Conservation (phyloP, 2,329 filamentous ascomycete species). For the Apiospora pterosperma region DNA sequence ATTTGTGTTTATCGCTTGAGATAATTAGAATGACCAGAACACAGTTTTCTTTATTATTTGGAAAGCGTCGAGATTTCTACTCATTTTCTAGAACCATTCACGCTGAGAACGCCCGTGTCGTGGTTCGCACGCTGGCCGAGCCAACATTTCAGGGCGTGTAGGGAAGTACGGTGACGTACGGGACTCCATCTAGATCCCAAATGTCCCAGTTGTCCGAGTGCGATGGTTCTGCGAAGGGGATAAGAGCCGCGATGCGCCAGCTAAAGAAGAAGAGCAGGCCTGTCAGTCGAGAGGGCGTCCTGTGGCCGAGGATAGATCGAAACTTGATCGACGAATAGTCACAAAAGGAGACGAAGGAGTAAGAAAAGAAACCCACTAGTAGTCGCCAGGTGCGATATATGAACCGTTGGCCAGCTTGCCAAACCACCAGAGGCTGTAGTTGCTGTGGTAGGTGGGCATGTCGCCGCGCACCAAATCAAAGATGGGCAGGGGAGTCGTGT, state of each 20-base stretch:
- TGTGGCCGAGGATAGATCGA: too few species aligned
- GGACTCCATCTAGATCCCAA: not conserved
- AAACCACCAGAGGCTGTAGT: not conserved
- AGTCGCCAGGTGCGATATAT: not conserved
- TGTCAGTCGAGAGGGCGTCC: not conserved
- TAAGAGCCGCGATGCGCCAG: not conserved
- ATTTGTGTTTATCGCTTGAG: too few species aligned
- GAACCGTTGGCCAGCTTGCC: not conserved
- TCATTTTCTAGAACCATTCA: too few species aligned
- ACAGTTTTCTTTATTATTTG: too few species aligned
- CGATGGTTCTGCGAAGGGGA: not conserved
- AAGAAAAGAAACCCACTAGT: not conserved
- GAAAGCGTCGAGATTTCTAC: too few species aligned
- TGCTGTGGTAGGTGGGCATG: not conserved
- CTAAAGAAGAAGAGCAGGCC: not conserved
- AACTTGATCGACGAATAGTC: not conserved
- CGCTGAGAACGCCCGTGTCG: too few species aligned
- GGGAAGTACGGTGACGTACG: not conserved
- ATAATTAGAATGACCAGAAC: too few species aligned
- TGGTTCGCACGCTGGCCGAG: not conserved
- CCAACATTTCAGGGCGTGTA: not conserved
- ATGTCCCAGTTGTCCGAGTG: not conserved
- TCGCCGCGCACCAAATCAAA: not conserved
- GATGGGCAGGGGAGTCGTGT: not conserved
- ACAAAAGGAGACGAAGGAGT: not conserved